These are phyloP conservation scores for Penstemon eatonii DNA, from an alignment of 257 asterid species.

Conservation along the genomic window DNA sequence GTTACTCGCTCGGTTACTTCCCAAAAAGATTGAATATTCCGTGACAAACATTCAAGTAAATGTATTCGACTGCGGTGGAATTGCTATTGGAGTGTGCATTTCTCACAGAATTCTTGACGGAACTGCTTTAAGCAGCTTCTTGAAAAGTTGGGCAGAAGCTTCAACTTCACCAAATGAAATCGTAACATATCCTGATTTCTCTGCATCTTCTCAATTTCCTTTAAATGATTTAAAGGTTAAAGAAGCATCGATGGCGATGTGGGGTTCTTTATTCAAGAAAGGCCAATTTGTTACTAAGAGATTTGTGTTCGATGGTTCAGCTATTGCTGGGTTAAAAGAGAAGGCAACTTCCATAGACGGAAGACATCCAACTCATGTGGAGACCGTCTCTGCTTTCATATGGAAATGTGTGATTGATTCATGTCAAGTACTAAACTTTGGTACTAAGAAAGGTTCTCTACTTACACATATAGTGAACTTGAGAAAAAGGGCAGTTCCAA, in stretches of 20 bases:
- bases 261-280: constrained; percentile 61
- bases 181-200: constrained; percentile 38
- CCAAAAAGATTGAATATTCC: constrained; percentile 31
- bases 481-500: constrained; percentile 51
- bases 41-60: constrained; percentile 62
- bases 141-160: constrained; percentile 54
- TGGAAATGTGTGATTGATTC: constrained; percentile 58
- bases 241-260: constrained; percentile 53
- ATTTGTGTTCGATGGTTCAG: constrained; percentile 47
- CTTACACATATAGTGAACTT: constrained; percentile 67
- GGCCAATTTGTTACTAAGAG: constrained; percentile 59
- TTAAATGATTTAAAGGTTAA: constrained; percentile 44
- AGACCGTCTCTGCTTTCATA: constrained; percentile 66
- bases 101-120: constrained; percentile 76
- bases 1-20: constrained; percentile 43
- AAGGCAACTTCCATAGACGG: constrained; percentile 22
- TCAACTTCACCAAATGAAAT: constrained; percentile 24
- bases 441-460: constrained; percentile 40
- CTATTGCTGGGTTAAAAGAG: constrained; percentile 38
- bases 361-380: constrained; percentile 49
- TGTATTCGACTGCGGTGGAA: constrained; percentile 69
- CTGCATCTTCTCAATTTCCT: constrained; percentile 55
- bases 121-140: constrained; percentile 48
- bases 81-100: constrained; percentile 64
- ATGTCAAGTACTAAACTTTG: constrained; percentile 23